Conservation (phyloP, 805 yeast genomes). For the Saccharomycopsis capsularis region DNA sequence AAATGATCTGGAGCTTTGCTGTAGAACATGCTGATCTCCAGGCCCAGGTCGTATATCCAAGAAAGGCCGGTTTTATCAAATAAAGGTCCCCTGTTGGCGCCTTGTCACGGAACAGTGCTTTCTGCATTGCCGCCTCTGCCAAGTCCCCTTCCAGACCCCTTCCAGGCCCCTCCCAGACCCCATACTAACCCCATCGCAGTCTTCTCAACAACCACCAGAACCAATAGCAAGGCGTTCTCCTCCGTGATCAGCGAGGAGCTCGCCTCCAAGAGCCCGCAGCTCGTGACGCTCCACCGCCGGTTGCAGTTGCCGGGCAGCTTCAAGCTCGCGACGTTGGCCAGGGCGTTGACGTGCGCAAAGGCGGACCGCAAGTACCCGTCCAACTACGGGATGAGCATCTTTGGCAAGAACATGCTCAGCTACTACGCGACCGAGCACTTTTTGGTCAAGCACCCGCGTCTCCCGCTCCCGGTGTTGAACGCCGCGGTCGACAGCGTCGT, state of each 20-base stretch:
- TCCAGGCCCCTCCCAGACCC: no score
- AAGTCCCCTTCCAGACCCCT: no score
- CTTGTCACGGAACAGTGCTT: no score
- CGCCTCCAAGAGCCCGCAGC: slow-evolving; percentile 58
- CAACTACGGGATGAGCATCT: slow-evolving; percentile 71
- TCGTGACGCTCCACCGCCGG: slow-evolving; percentile 74
- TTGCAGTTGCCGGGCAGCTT: slow-evolving; percentile 53
- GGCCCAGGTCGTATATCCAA: no score
- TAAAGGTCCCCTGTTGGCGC: no score
- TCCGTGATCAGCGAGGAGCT: slow-evolving; percentile 38
- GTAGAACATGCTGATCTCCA: no score
- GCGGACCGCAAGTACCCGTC: slow-evolving; percentile 48
- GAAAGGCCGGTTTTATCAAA: no score
- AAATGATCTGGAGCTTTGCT: no score
- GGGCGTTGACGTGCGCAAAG: slow-evolving; percentile 60
- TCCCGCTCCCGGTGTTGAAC: slow-evolving; percentile 73
- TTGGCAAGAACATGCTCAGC: slow-evolving; percentile 72
- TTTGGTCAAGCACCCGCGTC: slow-evolving; percentile 74
- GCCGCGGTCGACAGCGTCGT: slow-evolving; percentile 71
- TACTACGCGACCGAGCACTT: slow-evolving; percentile 72
- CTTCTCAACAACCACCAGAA: slow-evolving; percentile 2
- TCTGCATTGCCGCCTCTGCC: no score
- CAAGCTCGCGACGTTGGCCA: slow-evolving; percentile 63
- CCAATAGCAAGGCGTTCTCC: slow-evolving; percentile 1
- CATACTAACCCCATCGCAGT: no score